Percentiles rank a stretch among this genome's conserved stretches.
Conservation (phyloP, 306 rosid genomes). For the Cicer pinnatifidum region DNA sequence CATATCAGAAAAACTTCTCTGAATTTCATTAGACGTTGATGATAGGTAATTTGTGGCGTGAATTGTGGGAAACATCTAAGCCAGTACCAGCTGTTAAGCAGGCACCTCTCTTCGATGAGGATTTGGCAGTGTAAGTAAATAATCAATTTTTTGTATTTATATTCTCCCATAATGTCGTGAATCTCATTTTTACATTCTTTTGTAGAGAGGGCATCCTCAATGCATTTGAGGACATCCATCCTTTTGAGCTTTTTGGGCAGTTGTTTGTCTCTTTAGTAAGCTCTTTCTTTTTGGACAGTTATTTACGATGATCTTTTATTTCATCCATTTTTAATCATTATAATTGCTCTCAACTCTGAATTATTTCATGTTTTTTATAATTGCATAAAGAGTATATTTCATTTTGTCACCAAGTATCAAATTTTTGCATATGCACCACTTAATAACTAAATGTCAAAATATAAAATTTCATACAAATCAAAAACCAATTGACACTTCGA, state of each 20-base stretch:
- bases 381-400: not conserved
- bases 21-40: conserved; percentile 40
- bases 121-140: conserved; percentile 87
- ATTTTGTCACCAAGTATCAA: not conserved
- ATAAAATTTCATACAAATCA: not conserved
- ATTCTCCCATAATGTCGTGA: conserved; percentile 19
- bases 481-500: not conserved
- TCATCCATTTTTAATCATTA: conserved; percentile 9
- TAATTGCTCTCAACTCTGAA: conserved; percentile 1
- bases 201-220: conserved; percentile 93
- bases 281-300: conserved; percentile 32
- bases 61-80: conserved; percentile 91
- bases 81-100: conserved; percentile 96
- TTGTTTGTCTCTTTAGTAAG: conserved; percentile 90
- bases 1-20: conserved; percentile 34
- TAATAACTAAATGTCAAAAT: not conserved
- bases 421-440: not conserved
- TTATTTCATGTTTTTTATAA: conserved; percentile 8
- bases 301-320: not conserved
- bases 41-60: conserved; percentile 95
- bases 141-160: conserved; percentile 12
- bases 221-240: conserved; percentile 74
- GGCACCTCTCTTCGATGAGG: conserved; percentile 95
- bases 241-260: conserved; percentile 81
- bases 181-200: conserved; percentile 34